Evolutionary conservation across 345 rosid species (phyloP), one percentile per base, ranked within the genome.

Genomic region (Bruguiera gymnorhiza): DNA sequence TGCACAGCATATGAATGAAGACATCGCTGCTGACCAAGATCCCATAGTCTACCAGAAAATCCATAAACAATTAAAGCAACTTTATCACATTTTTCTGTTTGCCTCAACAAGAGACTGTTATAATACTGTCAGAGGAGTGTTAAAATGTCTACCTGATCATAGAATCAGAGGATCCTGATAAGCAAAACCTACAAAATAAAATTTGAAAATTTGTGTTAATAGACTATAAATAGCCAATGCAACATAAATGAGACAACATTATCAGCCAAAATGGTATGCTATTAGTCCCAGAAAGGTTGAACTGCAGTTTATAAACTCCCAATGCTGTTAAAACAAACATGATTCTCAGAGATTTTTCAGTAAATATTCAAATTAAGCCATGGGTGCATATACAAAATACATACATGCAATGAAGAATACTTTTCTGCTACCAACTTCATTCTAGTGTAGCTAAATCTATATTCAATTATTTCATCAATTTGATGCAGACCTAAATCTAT

Each of bases 21-120:
- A 71, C 99, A 96, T 61, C 99, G 89, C 79, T 96, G 99, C 86
- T 92, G 98, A 74, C 99, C 98, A 78, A 96, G 91, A 82, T 96
- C 99, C 99, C 99, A 96, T 70, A 96, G 83, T 82, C 99, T 96
- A 78, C 32, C 52, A 74, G 68, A 51, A 57, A 58, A 67, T 77
- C 67, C 62, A 65, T 55, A 75, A 83, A 56, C 75, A 68, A 71
- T 75, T 56, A 56, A 21, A 27, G 31, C 29, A 56, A 27, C 6
- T 24, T 56, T 24, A 21, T 27, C 31, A 21, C 29, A 21, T 24
- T 56, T 56, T 56, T 24, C 29, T 21, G 9, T 5, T 56, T 13
- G 60, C 29, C 29, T 24, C 5, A 56, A 56, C 6, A 6, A 56
- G 60, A 27, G 18, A 56, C 16, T 8, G 60, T 21, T 24, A 56